phyloP scores from a whole-genome alignment of 2,329 filamentous ascomycete species.

The Colletotrichum graminicola region DNA sequence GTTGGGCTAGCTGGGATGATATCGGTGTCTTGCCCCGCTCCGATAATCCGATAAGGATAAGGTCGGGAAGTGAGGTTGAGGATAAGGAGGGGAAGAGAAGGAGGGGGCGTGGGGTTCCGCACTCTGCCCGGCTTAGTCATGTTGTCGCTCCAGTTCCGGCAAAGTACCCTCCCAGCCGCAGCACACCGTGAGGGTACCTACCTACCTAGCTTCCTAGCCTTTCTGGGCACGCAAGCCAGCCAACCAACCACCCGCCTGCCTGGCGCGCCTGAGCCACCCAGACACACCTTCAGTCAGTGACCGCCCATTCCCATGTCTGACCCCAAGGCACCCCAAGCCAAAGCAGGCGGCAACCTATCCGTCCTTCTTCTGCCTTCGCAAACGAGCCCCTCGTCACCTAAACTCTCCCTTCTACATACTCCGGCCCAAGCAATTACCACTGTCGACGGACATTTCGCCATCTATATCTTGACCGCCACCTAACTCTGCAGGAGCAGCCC shows the following conservation, averaged over 20 bases:
- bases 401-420: constrained; percentile 42
- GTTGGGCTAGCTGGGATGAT: constrained; percentile 21
- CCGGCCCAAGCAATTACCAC: constrained; percentile 39
- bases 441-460: constrained; percentile 29
- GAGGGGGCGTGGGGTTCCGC: constrained; percentile 9
- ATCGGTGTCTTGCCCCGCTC: constrained; percentile 40
- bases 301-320: constrained; percentile 42
- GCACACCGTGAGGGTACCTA: constrained; percentile 9
- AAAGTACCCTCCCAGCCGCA: constrained; percentile 2
- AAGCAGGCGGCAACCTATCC: constrained; percentile 41
- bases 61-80: constrained; percentile 6
- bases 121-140: constrained; percentile 26
- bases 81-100: background rate
- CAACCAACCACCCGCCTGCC: constrained; percentile 8
- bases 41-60: constrained; percentile 42
- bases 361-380: constrained; percentile 40
- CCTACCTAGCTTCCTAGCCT: constrained; percentile 10
- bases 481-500: constrained; percentile 29
- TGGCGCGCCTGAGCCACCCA: constrained; percentile 35
- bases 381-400: constrained; percentile 39
- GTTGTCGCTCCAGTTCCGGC: background rate
- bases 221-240: constrained; percentile 7
- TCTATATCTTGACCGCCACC: constrained; percentile 38
- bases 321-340: constrained; percentile 29
- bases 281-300: constrained; percentile 36